These are phyloP conservation scores for Penicillium capsulatum DNA, from an alignment of 2,329 filamentous ascomycete species.

Conservation along the genomic window DNA sequence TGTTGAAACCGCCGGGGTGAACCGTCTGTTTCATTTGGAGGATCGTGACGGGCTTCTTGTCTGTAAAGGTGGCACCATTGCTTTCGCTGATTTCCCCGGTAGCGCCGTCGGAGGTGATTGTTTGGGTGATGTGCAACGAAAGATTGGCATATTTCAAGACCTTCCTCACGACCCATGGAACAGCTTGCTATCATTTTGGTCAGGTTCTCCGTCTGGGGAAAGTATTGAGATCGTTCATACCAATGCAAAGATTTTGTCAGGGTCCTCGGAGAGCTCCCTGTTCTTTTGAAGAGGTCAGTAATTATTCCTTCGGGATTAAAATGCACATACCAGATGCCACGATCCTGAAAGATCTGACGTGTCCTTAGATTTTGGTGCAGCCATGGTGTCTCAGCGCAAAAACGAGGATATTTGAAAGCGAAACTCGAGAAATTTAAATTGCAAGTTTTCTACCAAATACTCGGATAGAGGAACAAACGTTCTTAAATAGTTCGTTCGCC, in stretches of 20 bases:
- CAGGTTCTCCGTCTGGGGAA: not conserved
- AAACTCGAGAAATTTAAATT: too few relatives aligned
- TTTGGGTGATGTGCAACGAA: constrained; percentile 14
- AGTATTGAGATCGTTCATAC: constrained; percentile 3
- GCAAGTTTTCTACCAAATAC: too few relatives aligned
- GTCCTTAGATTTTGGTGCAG: constrained; percentile 1
- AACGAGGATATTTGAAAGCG: too few relatives aligned
- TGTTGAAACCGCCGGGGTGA: constrained; percentile 15
- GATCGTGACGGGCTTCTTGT: not conserved
- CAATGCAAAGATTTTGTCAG: constrained; percentile 15
- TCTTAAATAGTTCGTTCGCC: not conserved
- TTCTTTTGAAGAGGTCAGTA: constrained; percentile 8
- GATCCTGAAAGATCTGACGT: constrained; percentile 11
- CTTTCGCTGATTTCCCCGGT: not conserved
- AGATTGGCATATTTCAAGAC: constrained; percentile 13
- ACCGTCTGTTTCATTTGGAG: constrained; percentile 15
- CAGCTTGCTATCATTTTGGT: constrained; percentile 16
- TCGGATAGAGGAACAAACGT: too few relatives aligned
- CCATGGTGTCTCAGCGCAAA: constrained; percentile 8
- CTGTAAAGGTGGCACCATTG: not conserved
- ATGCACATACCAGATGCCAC: constrained; percentile 14
- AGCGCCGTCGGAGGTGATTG: not conserved
- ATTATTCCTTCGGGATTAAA: not conserved
- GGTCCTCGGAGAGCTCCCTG: constrained; percentile 16
- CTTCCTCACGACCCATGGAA: constrained; percentile 16